A percentile compares a stretch with the other conserved stretches of the same genome.
These are phyloP conservation scores for Cajanus cajan DNA, from an alignment of 306 rosid genomes.

Conservation along the genomic window DNA sequence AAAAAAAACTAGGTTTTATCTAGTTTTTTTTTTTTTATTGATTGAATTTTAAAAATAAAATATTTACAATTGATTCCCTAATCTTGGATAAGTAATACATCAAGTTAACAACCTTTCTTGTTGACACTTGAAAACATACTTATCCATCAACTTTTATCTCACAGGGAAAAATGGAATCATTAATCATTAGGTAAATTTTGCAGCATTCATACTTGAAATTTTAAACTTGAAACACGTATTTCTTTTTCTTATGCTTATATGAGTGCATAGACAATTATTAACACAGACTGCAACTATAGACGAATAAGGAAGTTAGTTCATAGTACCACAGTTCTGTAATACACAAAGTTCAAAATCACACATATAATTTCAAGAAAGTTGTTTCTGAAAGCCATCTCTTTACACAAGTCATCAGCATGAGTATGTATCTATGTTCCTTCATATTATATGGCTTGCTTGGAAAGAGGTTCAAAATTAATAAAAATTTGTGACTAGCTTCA, in stretches of 20 bases:
- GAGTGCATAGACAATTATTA: background rate
- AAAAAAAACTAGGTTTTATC: background rate
- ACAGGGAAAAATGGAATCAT: background rate
- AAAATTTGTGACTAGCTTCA: background rate
- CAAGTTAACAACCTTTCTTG: slow-evolving; percentile 4
- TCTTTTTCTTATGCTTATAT: slow-evolving; percentile 8
- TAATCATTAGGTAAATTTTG: background rate
- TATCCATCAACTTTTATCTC: slow-evolving; percentile 4
- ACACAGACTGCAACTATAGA: background rate
- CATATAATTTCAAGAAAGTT: background rate
- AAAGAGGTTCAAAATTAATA: background rate
- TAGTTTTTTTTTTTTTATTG: background rate
- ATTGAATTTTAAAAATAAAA: background rate
- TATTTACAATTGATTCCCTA: background rate
- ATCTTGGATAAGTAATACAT: background rate
- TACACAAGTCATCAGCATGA: background rate
- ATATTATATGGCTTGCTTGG: background rate
- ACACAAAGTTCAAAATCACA: background rate
- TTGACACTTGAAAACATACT: slow-evolving; percentile 4
- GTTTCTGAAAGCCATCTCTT: background rate
- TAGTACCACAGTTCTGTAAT: background rate
- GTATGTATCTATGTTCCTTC: background rate
- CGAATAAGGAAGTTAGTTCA: background rate
- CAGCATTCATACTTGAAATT: background rate
- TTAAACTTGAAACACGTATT: slow-evolving; percentile 2